Evolutionary conservation across 2,329 filamentous ascomycete genomes (phyloP), one percentile per base, ranked within the genome.

Genomic region (Hymenotorrendiella dingleyae): DNA sequence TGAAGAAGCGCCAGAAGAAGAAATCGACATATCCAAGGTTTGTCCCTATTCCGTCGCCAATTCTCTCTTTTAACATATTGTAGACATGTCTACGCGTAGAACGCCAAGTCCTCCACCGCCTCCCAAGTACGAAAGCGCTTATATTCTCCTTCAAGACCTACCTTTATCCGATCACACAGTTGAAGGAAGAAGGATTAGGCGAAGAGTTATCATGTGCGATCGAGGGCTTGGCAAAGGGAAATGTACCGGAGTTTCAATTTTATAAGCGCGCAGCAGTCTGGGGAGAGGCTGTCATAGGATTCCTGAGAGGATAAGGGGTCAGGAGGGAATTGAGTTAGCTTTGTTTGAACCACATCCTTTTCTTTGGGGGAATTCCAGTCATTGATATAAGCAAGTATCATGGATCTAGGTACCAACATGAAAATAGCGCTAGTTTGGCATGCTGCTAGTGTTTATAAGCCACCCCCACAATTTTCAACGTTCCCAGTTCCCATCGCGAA

Each of bases 131-230:
- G 0, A 62, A 65, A 36, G 75, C 73, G 10, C 35, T 80, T 14
- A 68, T 80, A 1, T 81, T 82, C 60, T 67, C 64, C 0, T 76
- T 80, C 55, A 76, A 80, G 60, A 80, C 76, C 16, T 80, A 78
- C 58, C 62, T 68, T 47, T 79, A 81, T 60, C 65, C 67, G 3
- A 57, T 82, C 6, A 52, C 53, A 29, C 64, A 74, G 42, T 59
- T 81, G 36, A 75, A 72, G 53, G 67, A 67, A 3, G 75, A 80
- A 43, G 76, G 76, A 0, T 59, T 53, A 4, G 75, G 69, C 0
- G 68, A 71, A 53, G 67, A 66, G 10, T 54, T 81, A 46, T 72
- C 69, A 0, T 50, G 59, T 28, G 77, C 76, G 3, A 75, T 80
- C 56, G 75, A 80, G 39, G 78, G 78, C 1, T 54, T 82, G 50